Conservation (phyloP, 2,329 filamentous ascomycete genomes). For the Mariannaea elegans region DNA sequence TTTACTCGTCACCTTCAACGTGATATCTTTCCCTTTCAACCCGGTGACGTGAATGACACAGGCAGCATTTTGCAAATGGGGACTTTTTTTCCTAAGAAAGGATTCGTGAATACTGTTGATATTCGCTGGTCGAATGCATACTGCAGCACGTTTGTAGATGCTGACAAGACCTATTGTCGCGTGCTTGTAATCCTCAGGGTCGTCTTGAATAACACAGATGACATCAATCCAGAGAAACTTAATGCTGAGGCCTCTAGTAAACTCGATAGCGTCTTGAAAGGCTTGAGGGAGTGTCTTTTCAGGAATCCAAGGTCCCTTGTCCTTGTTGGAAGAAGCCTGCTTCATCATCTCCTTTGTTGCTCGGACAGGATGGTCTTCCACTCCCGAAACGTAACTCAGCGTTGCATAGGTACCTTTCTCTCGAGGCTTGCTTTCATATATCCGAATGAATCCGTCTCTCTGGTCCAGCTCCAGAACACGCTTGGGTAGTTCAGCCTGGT, state of each 20-base stretch:
- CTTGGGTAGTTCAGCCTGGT: background rate
- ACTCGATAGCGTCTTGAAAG: background rate
- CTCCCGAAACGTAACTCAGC: background rate
- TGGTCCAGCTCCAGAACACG: background rate
- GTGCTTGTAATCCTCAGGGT: background rate
- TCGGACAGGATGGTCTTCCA: background rate
- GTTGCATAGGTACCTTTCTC: conserved; percentile 1
- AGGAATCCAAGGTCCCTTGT: background rate
- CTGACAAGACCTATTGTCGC: background rate
- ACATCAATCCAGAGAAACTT: background rate
- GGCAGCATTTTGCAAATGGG: background rate
- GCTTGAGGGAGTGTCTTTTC: background rate
- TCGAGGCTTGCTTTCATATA: background rate
- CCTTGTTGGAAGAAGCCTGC: background rate
- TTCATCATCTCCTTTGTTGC: background rate
- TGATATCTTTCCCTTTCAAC: background rate
- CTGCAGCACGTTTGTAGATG: background rate
- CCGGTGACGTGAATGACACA: background rate
- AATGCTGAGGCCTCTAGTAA: background rate
- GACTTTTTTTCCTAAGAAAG: background rate
- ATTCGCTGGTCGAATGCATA: background rate
- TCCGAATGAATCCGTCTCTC: background rate
- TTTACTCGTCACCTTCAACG: background rate
- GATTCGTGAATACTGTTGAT: background rate
- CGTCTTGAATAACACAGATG: background rate